Evolutionary conservation across 495 filamentous ascomycete genomes (phyloP).

Genomic region (Tricharina praecox): DNA sequence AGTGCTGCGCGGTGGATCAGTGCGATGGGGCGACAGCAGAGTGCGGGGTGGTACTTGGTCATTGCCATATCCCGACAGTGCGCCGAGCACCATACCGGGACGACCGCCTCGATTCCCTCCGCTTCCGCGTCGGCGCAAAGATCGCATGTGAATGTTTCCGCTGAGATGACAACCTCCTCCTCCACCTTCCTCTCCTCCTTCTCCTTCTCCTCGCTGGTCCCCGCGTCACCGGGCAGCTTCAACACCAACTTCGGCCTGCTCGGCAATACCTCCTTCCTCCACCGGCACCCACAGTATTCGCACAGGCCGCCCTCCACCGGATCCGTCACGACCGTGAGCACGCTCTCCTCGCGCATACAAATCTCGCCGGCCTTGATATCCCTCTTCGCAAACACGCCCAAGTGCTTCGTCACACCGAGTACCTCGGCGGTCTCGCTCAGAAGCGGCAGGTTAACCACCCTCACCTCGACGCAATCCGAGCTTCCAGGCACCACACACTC

Average conservation of each 20-base stretch:
- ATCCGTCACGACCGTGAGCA: conserved; percentile 46
- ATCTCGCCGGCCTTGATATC: conserved; percentile 60
- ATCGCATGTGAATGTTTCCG: conserved; percentile 40
- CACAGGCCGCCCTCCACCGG: conserved; percentile 23
- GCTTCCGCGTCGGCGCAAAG: conserved; percentile 22
- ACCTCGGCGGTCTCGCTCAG: conserved; percentile 33
- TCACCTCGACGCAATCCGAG: conserved; percentile 48
- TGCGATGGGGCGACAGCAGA: conserved; percentile 73
- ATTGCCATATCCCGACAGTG: conserved; percentile 57
- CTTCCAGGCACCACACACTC: conserved; percentile 44
- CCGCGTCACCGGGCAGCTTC: conserved; percentile 34
- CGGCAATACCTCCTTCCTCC: conserved; percentile 21
- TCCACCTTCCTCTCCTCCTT: too few relatives aligned
- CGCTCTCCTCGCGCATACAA: conserved; percentile 61
- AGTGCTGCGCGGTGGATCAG: conserved; percentile 45
- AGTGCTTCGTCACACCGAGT: conserved; percentile 46
- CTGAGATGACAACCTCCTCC: background rate
- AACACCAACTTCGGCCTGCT: conserved; percentile 59
- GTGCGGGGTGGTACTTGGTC: conserved; percentile 59
- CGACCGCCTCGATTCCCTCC: conserved; percentile 30
- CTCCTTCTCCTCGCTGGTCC: background rate
- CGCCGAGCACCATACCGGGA: conserved; percentile 72
- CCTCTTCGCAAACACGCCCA: conserved; percentile 74
- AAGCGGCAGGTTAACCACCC: conserved; percentile 52
- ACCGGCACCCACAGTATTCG: conserved; percentile 19